phyloP scores from a whole-genome alignment of 495 filamentous ascomycete genomes.

The Penicillium ochrochloron region DNA sequence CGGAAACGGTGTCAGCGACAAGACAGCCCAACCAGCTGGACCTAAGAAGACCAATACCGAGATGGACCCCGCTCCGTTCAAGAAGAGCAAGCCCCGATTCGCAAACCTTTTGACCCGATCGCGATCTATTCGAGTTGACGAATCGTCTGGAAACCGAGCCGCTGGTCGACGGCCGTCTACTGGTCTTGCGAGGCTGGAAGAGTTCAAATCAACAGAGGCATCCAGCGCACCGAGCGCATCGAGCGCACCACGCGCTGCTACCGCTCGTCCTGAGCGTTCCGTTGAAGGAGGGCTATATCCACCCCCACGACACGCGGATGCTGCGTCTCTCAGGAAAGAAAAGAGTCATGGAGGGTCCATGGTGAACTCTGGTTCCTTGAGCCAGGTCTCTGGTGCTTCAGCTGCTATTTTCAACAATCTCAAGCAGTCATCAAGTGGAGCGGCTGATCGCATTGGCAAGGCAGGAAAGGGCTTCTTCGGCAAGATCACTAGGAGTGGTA shows the following conservation, averaged over 20 bases:
- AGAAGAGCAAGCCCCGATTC: slow-evolving; percentile 57
- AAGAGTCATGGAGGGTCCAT: slow-evolving; percentile 54
- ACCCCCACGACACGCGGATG: slow-evolving; percentile 59
- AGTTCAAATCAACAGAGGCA: slow-evolving; percentile 36
- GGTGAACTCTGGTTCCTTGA: slow-evolving; percentile 61
- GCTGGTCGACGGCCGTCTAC: slow-evolving; percentile 50
- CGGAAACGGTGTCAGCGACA: slow-evolving; percentile 26
- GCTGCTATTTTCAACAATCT: slow-evolving; percentile 72
- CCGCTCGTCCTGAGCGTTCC: slow-evolving; percentile 63
- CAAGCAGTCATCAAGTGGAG: slow-evolving; percentile 71
- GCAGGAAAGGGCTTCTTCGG: slow-evolving; percentile 79
- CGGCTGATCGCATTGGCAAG: slow-evolving; percentile 71
- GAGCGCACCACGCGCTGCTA: slow-evolving; percentile 58
- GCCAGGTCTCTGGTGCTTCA: slow-evolving; percentile 64
- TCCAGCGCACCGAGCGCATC: slow-evolving; percentile 34
- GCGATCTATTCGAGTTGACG: slow-evolving; percentile 65
- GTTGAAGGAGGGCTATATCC: slow-evolving; percentile 35
- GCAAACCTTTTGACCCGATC: slow-evolving; percentile 66
- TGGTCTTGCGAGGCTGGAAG: slow-evolving; percentile 47
- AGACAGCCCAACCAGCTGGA: slow-evolving; percentile 28
- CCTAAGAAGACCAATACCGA: slow-evolving; percentile 39
- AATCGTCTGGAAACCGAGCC: slow-evolving; percentile 42
- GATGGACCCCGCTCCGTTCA: slow-evolving; percentile 34
- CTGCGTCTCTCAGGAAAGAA: slow-evolving; percentile 46
- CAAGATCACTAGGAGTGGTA: slow-evolving; percentile 72